Percentiles rank a stretch among this genome's conserved stretches.
Evolutionary conservation across 305 asterid genomes (phyloP).

Genomic region (Solanum hybrid): DNA sequence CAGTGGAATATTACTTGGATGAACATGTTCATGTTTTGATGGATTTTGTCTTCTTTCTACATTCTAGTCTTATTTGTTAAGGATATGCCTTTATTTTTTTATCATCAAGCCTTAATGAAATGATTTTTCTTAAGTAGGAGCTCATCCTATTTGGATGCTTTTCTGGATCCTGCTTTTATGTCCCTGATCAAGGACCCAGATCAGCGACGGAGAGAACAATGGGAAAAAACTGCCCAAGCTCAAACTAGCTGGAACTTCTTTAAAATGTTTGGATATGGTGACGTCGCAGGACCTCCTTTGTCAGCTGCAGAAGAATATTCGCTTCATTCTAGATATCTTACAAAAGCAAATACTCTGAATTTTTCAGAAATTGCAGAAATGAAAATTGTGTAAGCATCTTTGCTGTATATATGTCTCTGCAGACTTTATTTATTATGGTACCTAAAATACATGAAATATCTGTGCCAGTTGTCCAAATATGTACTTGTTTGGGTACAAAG

Average conservation of each 20-base stretch:
- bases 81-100: neutral
- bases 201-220: conserved; percentile 70
- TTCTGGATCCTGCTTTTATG: conserved; percentile 94
- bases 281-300: conserved; percentile 76
- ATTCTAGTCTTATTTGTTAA: neutral
- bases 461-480: neutral
- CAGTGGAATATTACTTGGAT: neutral
- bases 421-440: neutral
- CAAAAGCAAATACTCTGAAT: conserved; percentile 84
- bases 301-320: conserved; percentile 94
- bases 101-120: neutral
- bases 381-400: conserved; percentile 82
- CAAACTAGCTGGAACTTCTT: conserved; percentile 58
- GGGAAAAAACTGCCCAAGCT: conserved; percentile 86
- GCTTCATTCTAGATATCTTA: conserved; percentile 86
- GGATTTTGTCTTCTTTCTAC: neutral
- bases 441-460: neutral
- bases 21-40: neutral
- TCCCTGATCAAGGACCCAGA: conserved; percentile 95
- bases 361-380: conserved; percentile 91
- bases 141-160: conserved; percentile 72
- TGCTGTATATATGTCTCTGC: neutral
- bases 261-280: conserved; percentile 87
- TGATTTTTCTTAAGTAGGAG: conserved; percentile 30
- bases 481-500: neutral